Base-by-base conservation (phyloP, 306 rosid genomes). In the Acacia acuminata region DNA sequence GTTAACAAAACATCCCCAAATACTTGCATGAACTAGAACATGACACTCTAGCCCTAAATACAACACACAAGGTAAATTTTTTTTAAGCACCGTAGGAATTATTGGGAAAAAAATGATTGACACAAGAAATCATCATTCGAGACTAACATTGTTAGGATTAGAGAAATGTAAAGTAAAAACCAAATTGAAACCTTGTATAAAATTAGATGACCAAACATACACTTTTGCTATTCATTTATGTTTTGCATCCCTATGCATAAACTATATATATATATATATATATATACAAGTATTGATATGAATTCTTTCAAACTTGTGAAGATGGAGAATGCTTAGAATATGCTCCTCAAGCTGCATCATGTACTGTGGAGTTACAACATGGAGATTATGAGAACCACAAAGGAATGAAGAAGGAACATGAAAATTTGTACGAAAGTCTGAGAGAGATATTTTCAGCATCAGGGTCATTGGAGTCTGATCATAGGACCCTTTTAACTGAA, bases 371-470 rank as follows among this genome's bases (percentile, higher is more conserved):
- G 84, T 71, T 70, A 63, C 85, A 80, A 58, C 85, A 63, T 73
- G 79, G 25, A 43, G 72, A 75, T 65, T 48, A 34, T 58, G 77
- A 70, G 60, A 88, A 78, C 71, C 83, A 50, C 2, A 77, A 83
- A 82, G 53, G 36, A 36, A 53, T 32, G 22, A 78, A 17, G 68
- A 81, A 79, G 70, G 80, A 69, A 75, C 76, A 92, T 66, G 89
- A 71, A 77, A 85, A 88, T 61, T 79, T 74, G 75, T 87, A 79
- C 86, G 85, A 58, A 84, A 88, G 81, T 83, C 86, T 89, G 63
- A 82, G 76, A 82, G 88, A 86, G 74, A 82, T 83, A 56, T 67
- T 86, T 50, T 87, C 87, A 34, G 89, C 86, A 69, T 79, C 94
- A 7, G 67, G 78, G 42, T 80, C 65, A 61, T 79, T 80, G 4